Base-by-base conservation (phyloP, 306 rosid genomes). In the Erythrophleum fordii region DNA sequence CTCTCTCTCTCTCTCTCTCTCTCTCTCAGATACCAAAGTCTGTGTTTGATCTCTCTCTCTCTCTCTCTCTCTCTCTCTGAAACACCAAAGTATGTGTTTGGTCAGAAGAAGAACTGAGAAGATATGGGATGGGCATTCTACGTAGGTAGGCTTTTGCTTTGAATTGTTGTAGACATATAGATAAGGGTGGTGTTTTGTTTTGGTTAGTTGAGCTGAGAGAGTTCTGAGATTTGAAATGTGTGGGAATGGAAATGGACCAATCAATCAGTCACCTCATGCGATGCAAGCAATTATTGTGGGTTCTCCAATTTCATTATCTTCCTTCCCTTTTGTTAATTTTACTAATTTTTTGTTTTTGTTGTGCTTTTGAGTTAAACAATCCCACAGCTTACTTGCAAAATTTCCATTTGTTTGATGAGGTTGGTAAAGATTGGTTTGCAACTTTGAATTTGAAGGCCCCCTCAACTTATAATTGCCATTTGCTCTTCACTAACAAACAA, bases 351-450 rank as follows among this genome's bases (percentile, higher is more conserved):
- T 22, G 5, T 55, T 6, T 1, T 16, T 62, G 37, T 14, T 31
- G n/a, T 60, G 12, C 41, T 14, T n/a, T 25, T 11, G 18, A 10
- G 52, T 66, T 66, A 31, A 62, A 41, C 53, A 73, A 70, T 9
- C 69, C 34, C 34, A 62, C 51, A 3, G 44, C 5, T 69, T 69
- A 69, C 14, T 12, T 45, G 59, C 20, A 72, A 71, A 6, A 0
- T 35, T 77, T 82, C 69, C 44, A 74, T 69, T 58, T 9, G 75
- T 78, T 82, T 78, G 83, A 60, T 81, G 35, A 77, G 78, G 81
- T 81, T 85, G 85, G 86, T 85, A 28, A 5, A 46, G 35, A 25
- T 82, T 78, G 83, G 88, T 85, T 69, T 16, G 35, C 72, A 69
- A 69, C 61, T 61, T 82, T 85, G 88, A 85, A 85, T 41, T 61